Percentiles rank a stretch among this genome's conserved stretches.
Evolutionary conservation across 169 alveolate genomes (phyloP).

Genomic region (Cryptosporidium viatorum): DNA sequence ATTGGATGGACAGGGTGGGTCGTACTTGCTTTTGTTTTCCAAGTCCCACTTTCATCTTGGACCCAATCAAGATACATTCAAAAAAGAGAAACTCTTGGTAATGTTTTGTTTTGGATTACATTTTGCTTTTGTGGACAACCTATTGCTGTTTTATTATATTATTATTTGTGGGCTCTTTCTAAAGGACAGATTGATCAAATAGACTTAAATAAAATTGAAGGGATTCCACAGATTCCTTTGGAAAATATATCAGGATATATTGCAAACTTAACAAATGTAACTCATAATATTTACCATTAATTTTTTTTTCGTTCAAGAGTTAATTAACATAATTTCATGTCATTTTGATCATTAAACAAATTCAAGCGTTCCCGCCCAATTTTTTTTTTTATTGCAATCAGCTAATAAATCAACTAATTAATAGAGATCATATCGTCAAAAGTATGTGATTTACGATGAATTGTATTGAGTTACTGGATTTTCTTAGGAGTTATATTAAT

Average conservation of each 20-base stretch:
- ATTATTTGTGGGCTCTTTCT: constrained; percentile 79
- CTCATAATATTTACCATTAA: constrained; percentile 61
- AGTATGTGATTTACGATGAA: constrained; percentile 16
- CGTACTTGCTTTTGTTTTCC: constrained; percentile 81
- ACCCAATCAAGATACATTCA: constrained; percentile 77
- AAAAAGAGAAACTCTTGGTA: constrained; percentile 87
- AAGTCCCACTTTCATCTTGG: constrained; percentile 54
- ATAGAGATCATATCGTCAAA: not conserved
- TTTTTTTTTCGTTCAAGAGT: not conserved
- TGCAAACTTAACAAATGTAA: constrained; percentile 67
- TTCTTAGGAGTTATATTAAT: not conserved
- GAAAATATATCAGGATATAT: constrained; percentile 68
- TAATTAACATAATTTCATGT: not conserved
- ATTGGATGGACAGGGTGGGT: constrained; percentile 92
- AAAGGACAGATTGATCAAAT: constrained; percentile 72
- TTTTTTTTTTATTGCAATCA: not conserved
- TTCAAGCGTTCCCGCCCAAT: not conserved
- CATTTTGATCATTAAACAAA: not conserved
- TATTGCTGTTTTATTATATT: constrained; percentile 83
- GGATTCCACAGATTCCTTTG: constrained; percentile 72
- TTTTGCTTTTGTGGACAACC: constrained; percentile 96
- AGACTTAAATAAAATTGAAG: constrained; percentile 60
- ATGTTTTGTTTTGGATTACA: constrained; percentile 91
- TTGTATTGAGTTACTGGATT: not conserved
- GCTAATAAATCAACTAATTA: not conserved